Evolutionary conservation across 1,139 yeast genomes (phyloP).

Genomic region (Pichia cactophila): DNA sequence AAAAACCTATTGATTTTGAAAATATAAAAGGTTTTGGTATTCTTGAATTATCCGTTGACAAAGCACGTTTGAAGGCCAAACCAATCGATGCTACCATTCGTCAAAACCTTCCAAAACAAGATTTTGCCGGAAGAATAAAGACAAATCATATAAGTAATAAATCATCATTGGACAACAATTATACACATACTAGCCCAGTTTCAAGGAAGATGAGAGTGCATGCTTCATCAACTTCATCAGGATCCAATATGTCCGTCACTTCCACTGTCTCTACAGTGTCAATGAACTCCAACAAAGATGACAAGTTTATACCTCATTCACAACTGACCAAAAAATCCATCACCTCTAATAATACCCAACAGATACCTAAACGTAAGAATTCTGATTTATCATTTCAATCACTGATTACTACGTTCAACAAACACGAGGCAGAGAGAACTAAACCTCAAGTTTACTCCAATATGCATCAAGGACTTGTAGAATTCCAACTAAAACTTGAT

Average conservation of each 20-base stretch:
- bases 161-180: neutral
- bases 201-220: neutral
- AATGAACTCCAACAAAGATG: neutral
- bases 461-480: slow-evolving; percentile 26
- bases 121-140: neutral
- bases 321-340: neutral
- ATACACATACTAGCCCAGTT: neutral
- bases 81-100: neutral
- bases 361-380: neutral
- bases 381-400: slow-evolving; percentile 17
- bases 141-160: neutral
- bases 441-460: slow-evolving; percentile 23
- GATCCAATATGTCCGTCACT: neutral
- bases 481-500: slow-evolving; percentile 23
- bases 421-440: slow-evolving; percentile 19
- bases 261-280: neutral
- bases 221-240: neutral
- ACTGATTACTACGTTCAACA: slow-evolving; percentile 26
- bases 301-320: neutral
- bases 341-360: neutral
- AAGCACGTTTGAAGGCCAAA: neutral
- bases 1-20: neutral
- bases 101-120: neutral
- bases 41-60: neutral
- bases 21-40: neutral